phyloP scores from a whole-genome alignment of 2,329 filamentous ascomycete genomes.

The Claviceps maximensis region DNA sequence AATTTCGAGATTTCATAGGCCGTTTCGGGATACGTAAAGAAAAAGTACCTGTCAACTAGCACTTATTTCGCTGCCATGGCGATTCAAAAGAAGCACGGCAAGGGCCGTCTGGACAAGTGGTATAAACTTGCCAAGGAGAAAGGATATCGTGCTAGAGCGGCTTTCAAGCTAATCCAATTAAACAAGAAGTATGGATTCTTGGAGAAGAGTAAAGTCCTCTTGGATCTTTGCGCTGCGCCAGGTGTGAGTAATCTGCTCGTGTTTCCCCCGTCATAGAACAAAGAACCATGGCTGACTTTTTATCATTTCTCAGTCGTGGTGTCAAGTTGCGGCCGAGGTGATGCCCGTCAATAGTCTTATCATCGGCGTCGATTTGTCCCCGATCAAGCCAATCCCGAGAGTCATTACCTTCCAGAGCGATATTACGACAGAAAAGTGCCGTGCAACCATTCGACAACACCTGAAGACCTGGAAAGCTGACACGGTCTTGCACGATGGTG shows the following conservation, averaged over 20 bases:
- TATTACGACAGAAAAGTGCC: conserved; percentile 93
- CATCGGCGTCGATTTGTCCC: conserved; percentile 83
- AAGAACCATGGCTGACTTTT: background rate
- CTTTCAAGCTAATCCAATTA: conserved; percentile 94
- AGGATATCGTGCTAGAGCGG: conserved; percentile 86
- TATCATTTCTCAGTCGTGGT: conserved; percentile 58
- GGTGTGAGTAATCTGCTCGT: conserved; percentile 45
- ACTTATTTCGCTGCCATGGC: conserved; percentile 47
- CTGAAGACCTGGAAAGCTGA: conserved; percentile 95
- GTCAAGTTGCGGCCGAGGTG: conserved; percentile 87
- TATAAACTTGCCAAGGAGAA: conserved; percentile 98
- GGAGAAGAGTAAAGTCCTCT: conserved; percentile 86
- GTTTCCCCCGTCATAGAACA: background rate
- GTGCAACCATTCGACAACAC: conserved; percentile 76
- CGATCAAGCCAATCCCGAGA: conserved; percentile 89
- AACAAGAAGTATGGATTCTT: conserved; percentile 99
- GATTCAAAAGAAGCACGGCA: conserved; percentile 97
- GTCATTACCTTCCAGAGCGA: conserved; percentile 95
- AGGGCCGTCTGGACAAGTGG: conserved; percentile 97
- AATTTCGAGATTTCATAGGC: conserved; percentile 18
- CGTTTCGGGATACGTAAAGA: background rate
- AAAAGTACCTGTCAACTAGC: background rate
- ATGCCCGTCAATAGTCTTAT: conserved; percentile 89
- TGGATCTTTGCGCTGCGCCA: conserved; percentile 95
- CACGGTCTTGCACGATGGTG: conserved; percentile 89